phyloP scores from a whole-genome alignment of 2,329 filamentous ascomycete genomes.

The Chrysosporium queenslandicum region DNA sequence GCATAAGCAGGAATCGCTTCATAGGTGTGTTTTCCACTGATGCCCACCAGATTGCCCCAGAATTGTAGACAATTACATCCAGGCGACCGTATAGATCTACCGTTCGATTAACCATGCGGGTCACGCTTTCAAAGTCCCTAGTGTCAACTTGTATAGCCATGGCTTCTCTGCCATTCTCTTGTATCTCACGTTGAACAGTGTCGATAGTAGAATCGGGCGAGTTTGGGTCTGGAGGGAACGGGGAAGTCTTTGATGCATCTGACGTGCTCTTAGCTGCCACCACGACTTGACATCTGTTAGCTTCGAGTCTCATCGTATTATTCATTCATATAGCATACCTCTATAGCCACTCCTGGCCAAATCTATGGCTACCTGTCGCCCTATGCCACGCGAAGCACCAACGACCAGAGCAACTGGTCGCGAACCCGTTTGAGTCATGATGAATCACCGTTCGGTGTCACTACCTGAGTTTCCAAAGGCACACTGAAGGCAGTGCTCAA shows the following conservation, averaged over 20 bases:
- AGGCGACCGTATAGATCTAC: conserved; percentile 52
- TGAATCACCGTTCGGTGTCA: too few relatives aligned
- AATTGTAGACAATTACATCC: conserved; percentile 72
- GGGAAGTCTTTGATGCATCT: conserved; percentile 45
- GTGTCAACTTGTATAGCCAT: conserved; percentile 61
- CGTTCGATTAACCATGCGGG: conserved; percentile 50
- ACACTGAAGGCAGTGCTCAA: neutral
- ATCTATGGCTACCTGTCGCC: conserved; percentile 68
- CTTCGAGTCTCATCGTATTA: neutral
- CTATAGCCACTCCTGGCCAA: conserved; percentile 60
- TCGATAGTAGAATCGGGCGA: conserved; percentile 65
- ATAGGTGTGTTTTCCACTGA: conserved; percentile 61
- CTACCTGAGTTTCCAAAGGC: too few relatives aligned
- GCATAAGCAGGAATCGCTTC: conserved; percentile 70
- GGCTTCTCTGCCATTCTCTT: conserved; percentile 52
- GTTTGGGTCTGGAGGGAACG: conserved; percentile 69
- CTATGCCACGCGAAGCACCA: conserved; percentile 70
- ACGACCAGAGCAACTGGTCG: conserved; percentile 56
- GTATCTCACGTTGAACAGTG: conserved; percentile 68
- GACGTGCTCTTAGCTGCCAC: conserved; percentile 67
- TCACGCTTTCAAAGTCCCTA: conserved; percentile 52
- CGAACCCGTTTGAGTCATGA: conserved; percentile 1
- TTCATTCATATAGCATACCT: conserved; percentile 41
- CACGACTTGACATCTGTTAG: conserved; percentile 46
- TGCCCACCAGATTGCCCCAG: conserved; percentile 77